Evolutionary conservation across 2,329 filamentous ascomycete genomes (phyloP).

Genomic region (Neofusicoccum cordaticola): DNA sequence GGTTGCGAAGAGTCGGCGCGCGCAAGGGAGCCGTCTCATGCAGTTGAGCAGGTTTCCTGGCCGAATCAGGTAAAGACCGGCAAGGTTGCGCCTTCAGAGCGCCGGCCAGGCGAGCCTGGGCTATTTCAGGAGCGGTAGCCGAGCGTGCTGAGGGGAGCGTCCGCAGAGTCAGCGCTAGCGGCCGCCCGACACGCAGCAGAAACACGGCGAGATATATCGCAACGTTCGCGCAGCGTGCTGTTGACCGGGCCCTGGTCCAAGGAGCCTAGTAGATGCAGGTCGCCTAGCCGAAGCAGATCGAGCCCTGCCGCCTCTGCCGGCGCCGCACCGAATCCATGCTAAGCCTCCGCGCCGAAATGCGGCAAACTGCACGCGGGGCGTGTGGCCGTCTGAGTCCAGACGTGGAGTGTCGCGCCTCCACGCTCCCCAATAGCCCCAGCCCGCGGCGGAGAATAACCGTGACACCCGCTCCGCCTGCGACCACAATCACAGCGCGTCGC

Average conservation of each 20-base stretch:
- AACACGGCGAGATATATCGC: background rate
- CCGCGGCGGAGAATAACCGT: background rate
- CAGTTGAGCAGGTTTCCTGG: constrained; percentile 17
- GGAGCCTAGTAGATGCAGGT: background rate
- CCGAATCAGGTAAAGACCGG: constrained; percentile 9
- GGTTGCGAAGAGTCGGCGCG: constrained; percentile 13
- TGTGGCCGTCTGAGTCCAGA: too few species aligned
- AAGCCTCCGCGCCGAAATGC: too few species aligned
- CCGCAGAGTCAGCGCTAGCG: background rate
- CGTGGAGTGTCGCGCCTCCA: background rate
- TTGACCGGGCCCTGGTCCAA: background rate
- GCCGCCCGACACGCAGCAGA: background rate
- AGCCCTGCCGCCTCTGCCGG: constrained; percentile 5
- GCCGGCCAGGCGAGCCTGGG: background rate
- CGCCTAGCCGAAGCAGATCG: constrained; percentile 11
- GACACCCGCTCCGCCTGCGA: background rate
- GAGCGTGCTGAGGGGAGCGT: constrained; percentile 3
- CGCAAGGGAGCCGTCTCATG: constrained; percentile 12
- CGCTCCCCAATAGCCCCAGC: background rate
- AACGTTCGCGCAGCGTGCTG: background rate
- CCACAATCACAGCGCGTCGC: background rate
- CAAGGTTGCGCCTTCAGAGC: constrained; percentile 5
- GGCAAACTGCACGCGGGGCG: too few species aligned
- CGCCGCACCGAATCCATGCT: background rate
- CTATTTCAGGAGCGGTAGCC: constrained; percentile 3